A percentile compares a stretch with the other conserved stretches of the same genome.
phyloP scores from a whole-genome alignment of 148 eudicot genomes.

The Cornus controversa region DNA sequence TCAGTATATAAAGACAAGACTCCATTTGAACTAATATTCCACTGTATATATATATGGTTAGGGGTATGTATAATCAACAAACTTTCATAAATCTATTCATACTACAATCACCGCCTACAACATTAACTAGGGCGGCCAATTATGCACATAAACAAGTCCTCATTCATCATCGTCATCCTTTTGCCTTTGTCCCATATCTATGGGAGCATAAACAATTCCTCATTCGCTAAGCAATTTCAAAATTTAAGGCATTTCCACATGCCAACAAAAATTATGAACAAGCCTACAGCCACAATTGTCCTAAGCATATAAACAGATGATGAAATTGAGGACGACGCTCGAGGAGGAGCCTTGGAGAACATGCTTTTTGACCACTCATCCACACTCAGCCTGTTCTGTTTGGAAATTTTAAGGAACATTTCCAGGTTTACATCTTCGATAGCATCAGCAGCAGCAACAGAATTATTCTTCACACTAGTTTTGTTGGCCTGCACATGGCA shows the following conservation, averaged over 20 bases:
- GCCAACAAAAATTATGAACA: slow-evolving; percentile 39
- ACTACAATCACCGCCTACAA: background rate
- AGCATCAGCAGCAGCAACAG: no score
- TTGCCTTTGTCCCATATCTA: no score
- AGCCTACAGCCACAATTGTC: slow-evolving; percentile 38
- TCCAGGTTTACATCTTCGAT: no score
- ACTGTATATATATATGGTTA: background rate
- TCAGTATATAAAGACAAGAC: no score
- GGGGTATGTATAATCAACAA: no score
- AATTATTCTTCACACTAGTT: slow-evolving; percentile 10
- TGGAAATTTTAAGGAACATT: no score
- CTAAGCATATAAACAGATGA: slow-evolving; percentile 28
- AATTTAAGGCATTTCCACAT: slow-evolving; percentile 29
- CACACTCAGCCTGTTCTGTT: no score
- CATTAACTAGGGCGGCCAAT: background rate
- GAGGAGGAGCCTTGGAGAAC: background rate
- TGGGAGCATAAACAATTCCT: background rate
- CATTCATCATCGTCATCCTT: no score
- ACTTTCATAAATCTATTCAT: background rate
- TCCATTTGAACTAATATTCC: background rate
- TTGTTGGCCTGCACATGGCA: slow-evolving; percentile 33
- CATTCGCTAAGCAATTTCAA: background rate
- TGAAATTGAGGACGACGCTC: background rate
- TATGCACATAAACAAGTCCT: background rate
- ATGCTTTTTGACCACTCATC: no score